Conservation (phyloP, 805 yeast genomes). For the Kazachstania viticola region DNA sequence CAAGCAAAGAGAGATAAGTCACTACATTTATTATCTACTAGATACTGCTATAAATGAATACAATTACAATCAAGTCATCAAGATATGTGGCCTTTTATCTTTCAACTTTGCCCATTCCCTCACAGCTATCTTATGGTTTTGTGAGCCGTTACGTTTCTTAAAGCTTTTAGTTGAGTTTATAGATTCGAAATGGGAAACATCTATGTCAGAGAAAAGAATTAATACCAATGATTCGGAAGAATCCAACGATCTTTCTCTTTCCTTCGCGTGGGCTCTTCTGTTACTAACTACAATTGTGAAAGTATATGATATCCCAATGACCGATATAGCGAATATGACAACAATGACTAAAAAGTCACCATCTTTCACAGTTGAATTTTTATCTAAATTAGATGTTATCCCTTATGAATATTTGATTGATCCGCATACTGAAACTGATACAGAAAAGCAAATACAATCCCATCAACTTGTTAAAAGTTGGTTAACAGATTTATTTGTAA, state of each 20-base stretch:
- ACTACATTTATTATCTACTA: slow-evolving; percentile 25
- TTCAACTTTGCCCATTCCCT: slow-evolving; percentile 29
- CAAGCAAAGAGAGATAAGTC: slow-evolving; percentile 35
- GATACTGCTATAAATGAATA: slow-evolving; percentile 29
- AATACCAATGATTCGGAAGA: slow-evolving; percentile 19
- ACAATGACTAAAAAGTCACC: slow-evolving; percentile 9
- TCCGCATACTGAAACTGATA: slow-evolving; percentile 14
- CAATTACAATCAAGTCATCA: slow-evolving; percentile 34
- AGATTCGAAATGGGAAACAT: slow-evolving; percentile 32
- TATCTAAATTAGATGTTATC: slow-evolving; percentile 16
- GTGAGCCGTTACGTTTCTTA: slow-evolving; percentile 33
- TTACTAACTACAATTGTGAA: slow-evolving; percentile 32
- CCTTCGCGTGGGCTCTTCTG: slow-evolving; percentile 51
- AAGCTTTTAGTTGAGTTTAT: slow-evolving; percentile 39
- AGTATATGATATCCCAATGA: slow-evolving; percentile 28
- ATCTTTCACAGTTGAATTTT: slow-evolving; percentile 25
- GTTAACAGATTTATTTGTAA: slow-evolving; percentile 72
- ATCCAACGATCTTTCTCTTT: slow-evolving; percentile 48
- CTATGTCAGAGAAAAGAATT: slow-evolving; percentile 6
- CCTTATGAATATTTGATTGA: slow-evolving; percentile 19
- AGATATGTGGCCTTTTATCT: slow-evolving; percentile 42
- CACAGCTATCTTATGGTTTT: slow-evolving; percentile 35
- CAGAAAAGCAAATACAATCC: slow-evolving; percentile 17
- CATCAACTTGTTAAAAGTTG: slow-evolving; percentile 46
- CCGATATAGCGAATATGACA: slow-evolving; percentile 17